Evolutionary conservation across 148 eudicot species (phyloP), one percentile per base, ranked within the genome.

Genomic region (Pouteria glomerata): DNA sequence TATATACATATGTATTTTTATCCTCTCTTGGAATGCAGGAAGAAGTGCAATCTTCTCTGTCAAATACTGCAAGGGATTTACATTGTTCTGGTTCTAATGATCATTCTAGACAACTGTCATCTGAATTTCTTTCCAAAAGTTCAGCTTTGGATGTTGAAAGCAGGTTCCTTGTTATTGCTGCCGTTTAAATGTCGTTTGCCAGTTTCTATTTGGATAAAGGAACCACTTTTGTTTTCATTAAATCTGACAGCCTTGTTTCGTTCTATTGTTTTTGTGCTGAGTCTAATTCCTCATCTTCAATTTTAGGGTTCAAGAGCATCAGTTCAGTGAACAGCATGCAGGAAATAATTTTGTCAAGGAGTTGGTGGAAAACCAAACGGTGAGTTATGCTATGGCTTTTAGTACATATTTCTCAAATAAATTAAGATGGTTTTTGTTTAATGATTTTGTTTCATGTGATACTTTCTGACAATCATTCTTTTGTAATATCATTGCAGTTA

Each of bases 251-350:
- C n/a, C 1, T 15, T 11, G 19, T 23, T 41, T 14, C 30, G 19
- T 33, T 27, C 51, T 19, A 30, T 24, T 41, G n/a, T 53, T 30
- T 47, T 45, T 48, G 11, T 10, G 13, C 14, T 42, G 47, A 12
- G 15, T 72, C 48, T 59, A 29, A 72, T 44, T 57, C 35, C 11
- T 15, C 56, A 21, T 37, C 19, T 33, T 18, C 47, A 57, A 29
- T 24, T 80, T 56, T 78, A 94, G 98, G 83, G 53, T 77, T 63
- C 90, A 81, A 77, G 87, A 85, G 66, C 81, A 78, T 73, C 85
- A 73, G 74, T 72, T 56, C 41, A 82, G 60, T 68, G 85, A 76
- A 27, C 76, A 18, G 11, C 78, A 72, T 63, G 83, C 76, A 56
- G 84, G 81, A 81, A 76, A 73, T 73, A 71, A 63, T 65, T 73